A percentile compares a stretch with the other conserved stretches of the same genome.
Conservation (phyloP, 1,139 yeast genomes). For the Hyphopichia fennica region DNA sequence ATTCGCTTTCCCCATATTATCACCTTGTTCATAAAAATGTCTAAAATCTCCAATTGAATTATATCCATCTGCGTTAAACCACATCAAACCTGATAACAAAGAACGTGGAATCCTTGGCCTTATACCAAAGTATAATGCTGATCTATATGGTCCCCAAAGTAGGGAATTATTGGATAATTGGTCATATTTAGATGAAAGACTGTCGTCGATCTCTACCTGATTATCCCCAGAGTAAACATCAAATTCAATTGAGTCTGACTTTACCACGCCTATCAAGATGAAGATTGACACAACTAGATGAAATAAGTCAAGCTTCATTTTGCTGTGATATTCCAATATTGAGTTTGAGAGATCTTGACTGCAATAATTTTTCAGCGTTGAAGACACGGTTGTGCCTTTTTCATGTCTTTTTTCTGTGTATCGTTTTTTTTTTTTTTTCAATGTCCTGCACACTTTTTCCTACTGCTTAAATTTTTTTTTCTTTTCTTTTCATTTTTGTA, state of each 20-base stretch:
- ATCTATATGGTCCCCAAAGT: slow-evolving; percentile 91
- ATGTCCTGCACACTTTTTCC: neutral
- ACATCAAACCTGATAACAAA: slow-evolving; percentile 78
- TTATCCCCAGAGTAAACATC: slow-evolving; percentile 13
- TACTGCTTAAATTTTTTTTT: neutral
- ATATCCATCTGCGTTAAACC: slow-evolving; percentile 73
- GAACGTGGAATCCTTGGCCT: slow-evolving; percentile 81
- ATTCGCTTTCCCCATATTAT: slow-evolving; percentile 72
- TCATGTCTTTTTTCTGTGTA: neutral
- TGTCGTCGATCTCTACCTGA: slow-evolving; percentile 6
- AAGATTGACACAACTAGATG: slow-evolving; percentile 1
- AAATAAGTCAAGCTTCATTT: neutral
- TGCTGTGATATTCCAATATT: neutral
- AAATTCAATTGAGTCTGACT: slow-evolving; percentile 12
- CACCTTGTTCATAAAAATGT: slow-evolving; percentile 77
- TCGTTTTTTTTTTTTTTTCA: neutral
- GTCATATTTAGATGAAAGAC: slow-evolving; percentile 21
- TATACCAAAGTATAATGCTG: slow-evolving; percentile 82
- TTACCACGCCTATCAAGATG: neutral
- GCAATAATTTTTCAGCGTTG: neutral
- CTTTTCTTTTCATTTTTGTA: neutral
- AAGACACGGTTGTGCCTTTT: neutral
- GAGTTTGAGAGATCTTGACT: neutral
- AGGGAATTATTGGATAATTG: slow-evolving; percentile 35
- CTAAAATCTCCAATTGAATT: slow-evolving; percentile 63